phyloP scores from a whole-genome alignment of 306 rosid genomes.

The Cyamopsis tetragonoloba region DNA sequence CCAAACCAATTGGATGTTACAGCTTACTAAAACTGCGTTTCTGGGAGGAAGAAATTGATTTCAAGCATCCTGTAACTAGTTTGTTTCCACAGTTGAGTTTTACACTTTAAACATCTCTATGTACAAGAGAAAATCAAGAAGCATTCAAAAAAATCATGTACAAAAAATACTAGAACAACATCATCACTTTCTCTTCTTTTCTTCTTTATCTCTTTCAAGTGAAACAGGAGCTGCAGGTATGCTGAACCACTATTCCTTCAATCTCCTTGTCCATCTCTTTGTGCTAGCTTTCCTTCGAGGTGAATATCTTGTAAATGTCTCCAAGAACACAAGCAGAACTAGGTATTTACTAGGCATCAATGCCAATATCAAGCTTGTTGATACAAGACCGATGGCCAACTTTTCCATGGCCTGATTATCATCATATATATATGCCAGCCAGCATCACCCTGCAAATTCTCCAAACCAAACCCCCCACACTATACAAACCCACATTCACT shows the following conservation, averaged over 20 bases:
- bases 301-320: conserved; percentile 65
- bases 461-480: no score
- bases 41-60: not conserved
- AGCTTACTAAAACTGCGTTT: no score
- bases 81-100: conserved; percentile 17
- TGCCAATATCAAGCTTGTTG: conserved; percentile 53
- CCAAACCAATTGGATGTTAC: not conserved
- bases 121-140: not conserved
- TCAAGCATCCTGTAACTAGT: conserved; percentile 17
- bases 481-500: no score
- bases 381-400: conserved; percentile 53
- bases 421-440: no score
- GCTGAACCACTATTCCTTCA: conserved; percentile 99
- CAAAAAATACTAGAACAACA: not conserved
- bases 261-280: conserved; percentile 69
- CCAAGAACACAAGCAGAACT: conserved; percentile 61
- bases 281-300: conserved; percentile 77
- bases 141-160: conserved; percentile 17
- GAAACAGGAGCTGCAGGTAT: conserved; percentile 97
- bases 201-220: conserved; percentile 78
- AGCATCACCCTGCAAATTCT: no score
- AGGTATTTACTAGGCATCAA: conserved; percentile 55
- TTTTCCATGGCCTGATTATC: conserved; percentile 73
- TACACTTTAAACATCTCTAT: conserved; percentile 24
- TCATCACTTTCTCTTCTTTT: conserved; percentile 80